Percentiles rank a stretch among this genome's conserved stretches.
Conservation (phyloP, 176 grass and related monocot genomes). For the Eremochloa ophiuroides region DNA sequence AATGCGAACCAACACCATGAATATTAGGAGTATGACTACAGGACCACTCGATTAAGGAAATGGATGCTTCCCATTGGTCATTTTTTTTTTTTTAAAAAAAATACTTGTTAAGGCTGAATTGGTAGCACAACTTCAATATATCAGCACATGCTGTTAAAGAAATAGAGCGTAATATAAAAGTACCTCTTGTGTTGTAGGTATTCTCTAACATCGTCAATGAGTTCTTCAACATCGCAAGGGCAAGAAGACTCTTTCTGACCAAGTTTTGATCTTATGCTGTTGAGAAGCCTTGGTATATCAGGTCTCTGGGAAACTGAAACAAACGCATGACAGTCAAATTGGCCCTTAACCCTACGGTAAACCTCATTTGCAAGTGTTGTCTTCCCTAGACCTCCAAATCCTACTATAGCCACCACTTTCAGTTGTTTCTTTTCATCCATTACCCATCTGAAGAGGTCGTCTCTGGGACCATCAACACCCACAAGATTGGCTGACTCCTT, state of each 20-base stretch:
- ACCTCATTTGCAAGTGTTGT: slow-evolving; percentile 25
- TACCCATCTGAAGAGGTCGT: neutral
- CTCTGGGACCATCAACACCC: neutral
- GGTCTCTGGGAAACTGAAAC: slow-evolving; percentile 20
- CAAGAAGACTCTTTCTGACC: neutral
- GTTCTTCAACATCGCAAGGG: neutral
- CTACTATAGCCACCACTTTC: slow-evolving; percentile 5
- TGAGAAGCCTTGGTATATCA: neutral
- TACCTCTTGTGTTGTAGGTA: slow-evolving; percentile 12
- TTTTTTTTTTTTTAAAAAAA: neutral
- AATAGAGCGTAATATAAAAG: neutral
- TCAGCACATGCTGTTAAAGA: no score
- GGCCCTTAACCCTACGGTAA: neutral
- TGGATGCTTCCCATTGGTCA: neutral
- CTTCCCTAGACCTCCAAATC: slow-evolving; percentile 5
- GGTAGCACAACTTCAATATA: neutral
- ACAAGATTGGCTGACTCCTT: slow-evolving; percentile 1
- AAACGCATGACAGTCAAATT: slow-evolving; percentile 8
- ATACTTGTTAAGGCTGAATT: neutral
- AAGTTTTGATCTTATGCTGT: neutral
- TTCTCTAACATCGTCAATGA: slow-evolving; percentile 8
- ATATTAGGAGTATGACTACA: neutral
- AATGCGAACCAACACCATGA: neutral
- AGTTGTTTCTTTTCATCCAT: neutral
- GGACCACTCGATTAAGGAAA: neutral